Conservation (phyloP, 208 protist species). For the Acanthamoeba quina region DNA sequence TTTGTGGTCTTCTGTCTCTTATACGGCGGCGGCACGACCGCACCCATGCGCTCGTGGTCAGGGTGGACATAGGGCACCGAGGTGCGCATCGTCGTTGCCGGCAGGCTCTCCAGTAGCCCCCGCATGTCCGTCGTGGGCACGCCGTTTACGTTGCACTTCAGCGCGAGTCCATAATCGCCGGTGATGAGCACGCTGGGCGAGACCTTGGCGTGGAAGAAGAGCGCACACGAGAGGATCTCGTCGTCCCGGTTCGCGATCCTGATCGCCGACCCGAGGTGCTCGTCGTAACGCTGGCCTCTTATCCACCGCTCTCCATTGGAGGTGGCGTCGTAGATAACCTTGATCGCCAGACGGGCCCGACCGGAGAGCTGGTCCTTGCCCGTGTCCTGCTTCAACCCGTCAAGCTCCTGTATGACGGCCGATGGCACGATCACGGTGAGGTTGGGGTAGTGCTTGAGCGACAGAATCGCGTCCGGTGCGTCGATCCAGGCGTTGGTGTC, state of each 20-base stretch:
- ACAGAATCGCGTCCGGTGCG: background rate
- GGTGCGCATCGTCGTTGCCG: too few relatives aligned
- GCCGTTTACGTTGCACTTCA: background rate
- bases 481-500: slow-evolving; percentile 13
- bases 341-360: background rate
- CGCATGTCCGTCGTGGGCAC: background rate
- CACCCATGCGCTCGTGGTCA: too few relatives aligned
- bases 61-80: too few relatives aligned
- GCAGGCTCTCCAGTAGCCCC: background rate
- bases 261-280: background rate
- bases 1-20: too few relatives aligned
- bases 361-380: background rate
- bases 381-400: background rate
- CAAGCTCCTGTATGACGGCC: slow-evolving; percentile 20
- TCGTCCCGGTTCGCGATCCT: background rate
- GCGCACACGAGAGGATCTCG: slow-evolving; percentile 26
- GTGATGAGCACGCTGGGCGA: background rate
- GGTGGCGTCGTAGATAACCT: background rate
- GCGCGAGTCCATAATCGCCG: background rate
- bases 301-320: background rate
- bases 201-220: background rate
- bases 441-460: background rate
- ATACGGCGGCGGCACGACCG: too few relatives aligned
- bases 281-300: background rate
- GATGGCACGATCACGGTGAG: background rate